These are phyloP conservation scores for Lophium mytilinum DNA, from an alignment of 495 filamentous ascomycete genomes.

Conservation along the genomic window DNA sequence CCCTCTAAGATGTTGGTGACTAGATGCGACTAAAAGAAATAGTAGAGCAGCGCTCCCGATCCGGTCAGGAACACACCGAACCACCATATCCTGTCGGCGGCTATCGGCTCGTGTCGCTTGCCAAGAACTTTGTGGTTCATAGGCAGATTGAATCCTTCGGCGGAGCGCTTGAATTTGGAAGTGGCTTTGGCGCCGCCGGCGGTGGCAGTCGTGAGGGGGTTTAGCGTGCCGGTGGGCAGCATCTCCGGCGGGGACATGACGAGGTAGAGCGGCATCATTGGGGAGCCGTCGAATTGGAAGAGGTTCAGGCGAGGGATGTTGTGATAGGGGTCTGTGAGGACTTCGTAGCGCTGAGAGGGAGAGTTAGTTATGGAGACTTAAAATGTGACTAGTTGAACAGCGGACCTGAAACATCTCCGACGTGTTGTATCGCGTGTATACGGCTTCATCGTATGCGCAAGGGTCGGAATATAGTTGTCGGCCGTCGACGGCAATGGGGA, in stretches of 20 bases:
- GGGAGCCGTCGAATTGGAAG: slow-evolving; percentile 54
- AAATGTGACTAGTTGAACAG: slow-evolving; percentile 1
- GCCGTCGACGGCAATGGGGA: slow-evolving; percentile 61
- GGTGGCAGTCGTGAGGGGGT: slow-evolving; percentile 41
- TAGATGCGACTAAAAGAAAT: slow-evolving; percentile 29
- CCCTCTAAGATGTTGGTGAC: too few relatives aligned
- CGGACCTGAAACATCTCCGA: slow-evolving; percentile 57
- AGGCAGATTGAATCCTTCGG: slow-evolving; percentile 29
- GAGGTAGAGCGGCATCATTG: slow-evolving; percentile 67
- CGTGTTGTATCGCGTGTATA: slow-evolving; percentile 63
- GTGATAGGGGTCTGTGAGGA: slow-evolving; percentile 55
- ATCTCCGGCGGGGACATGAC: slow-evolving; percentile 62
- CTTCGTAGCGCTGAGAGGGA: slow-evolving; percentile 48
- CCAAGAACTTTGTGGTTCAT: slow-evolving; percentile 39
- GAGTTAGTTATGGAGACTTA: slow-evolving; percentile 16
- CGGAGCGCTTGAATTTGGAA: slow-evolving; percentile 32
- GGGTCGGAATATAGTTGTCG: slow-evolving; percentile 64
- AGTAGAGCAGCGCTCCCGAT: slow-evolving; percentile 48
- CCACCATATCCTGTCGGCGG: slow-evolving; percentile 61
- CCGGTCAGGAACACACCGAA: slow-evolving; percentile 60
- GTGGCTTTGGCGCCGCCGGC: slow-evolving; percentile 33
- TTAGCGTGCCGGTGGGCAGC: slow-evolving; percentile 64
- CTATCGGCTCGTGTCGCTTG: slow-evolving; percentile 41
- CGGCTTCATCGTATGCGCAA: slow-evolving; percentile 44
- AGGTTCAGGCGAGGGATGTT: slow-evolving; percentile 58